phyloP scores from a whole-genome alignment of 2,329 filamentous ascomycete genomes.

The Zasmidium cellare region DNA sequence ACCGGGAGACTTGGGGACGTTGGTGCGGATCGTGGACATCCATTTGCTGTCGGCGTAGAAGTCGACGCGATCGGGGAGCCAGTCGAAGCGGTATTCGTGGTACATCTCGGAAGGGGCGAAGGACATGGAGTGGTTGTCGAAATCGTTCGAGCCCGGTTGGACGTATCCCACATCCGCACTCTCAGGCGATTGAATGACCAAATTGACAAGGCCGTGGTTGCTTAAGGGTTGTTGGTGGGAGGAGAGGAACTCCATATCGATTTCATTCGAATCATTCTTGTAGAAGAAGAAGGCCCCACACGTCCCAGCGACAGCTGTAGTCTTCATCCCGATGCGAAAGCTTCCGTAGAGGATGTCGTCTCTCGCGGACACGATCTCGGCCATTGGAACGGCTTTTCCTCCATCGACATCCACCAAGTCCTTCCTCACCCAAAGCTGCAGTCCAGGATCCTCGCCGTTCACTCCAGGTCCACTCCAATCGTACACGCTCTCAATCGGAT shows the following conservation, averaged over 20 bases:
- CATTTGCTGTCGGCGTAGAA: slow-evolving; percentile 68
- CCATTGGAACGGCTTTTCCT: slow-evolving; percentile 49
- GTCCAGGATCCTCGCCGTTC: slow-evolving; percentile 50
- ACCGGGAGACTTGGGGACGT: slow-evolving; percentile 58
- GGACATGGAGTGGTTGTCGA: slow-evolving; percentile 57
- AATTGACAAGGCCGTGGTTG: slow-evolving; percentile 63
- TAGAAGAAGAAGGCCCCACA: slow-evolving; percentile 84
- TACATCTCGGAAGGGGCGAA: slow-evolving; percentile 67
- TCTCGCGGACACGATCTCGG: slow-evolving; percentile 64
- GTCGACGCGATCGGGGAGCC: slow-evolving; percentile 59
- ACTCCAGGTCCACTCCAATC: slow-evolving; percentile 46
- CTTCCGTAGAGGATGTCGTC: slow-evolving; percentile 68
- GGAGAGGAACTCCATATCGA: slow-evolving; percentile 78
- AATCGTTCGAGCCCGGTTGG: slow-evolving; percentile 60
- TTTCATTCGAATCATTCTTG: slow-evolving; percentile 75
- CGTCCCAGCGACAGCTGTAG: slow-evolving; percentile 63
- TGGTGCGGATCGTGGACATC: slow-evolving; percentile 54
- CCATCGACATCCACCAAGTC: slow-evolving; percentile 22
- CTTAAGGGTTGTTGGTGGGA: slow-evolving; percentile 40
- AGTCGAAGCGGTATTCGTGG: slow-evolving; percentile 81
- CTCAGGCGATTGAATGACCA: slow-evolving; percentile 70
- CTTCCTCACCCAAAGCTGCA: slow-evolving; percentile 59
- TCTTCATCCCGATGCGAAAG: slow-evolving; percentile 67
- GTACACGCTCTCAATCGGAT: slow-evolving; percentile 45
- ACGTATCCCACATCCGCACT: slow-evolving; percentile 62